phyloP scores from a whole-genome alignment of 768 basidiomycete species.

The Suillus alpinus region DNA sequence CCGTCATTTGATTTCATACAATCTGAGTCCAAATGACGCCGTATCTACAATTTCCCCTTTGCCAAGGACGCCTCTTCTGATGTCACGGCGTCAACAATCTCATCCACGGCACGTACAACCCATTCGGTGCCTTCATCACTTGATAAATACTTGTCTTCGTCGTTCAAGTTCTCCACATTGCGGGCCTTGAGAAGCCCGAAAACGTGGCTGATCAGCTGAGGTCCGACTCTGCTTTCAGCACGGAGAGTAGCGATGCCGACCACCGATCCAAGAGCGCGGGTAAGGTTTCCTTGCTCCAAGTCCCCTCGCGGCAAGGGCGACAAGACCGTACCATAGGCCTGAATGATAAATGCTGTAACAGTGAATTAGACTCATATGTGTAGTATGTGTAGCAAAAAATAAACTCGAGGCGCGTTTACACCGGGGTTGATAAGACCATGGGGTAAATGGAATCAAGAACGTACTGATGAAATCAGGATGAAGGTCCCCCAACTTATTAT shows the following conservation, averaged over 20 bases:
- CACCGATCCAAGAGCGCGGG: slow-evolving; percentile 79
- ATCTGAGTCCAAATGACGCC: slow-evolving; percentile 16
- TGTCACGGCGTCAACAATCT: slow-evolving; percentile 72
- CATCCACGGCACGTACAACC: slow-evolving; percentile 82
- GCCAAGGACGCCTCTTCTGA: slow-evolving; percentile 36
- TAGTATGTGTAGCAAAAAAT: slow-evolving; percentile 26
- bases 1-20: slow-evolving; percentile 29
- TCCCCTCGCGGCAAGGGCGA: slow-evolving; percentile 69
- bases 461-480: slow-evolving; percentile 93
- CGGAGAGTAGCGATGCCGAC: slow-evolving; percentile 84
- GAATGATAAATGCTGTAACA: slow-evolving; percentile 76
- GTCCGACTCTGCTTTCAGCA: slow-evolving; percentile 79
- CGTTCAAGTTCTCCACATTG: slow-evolving; percentile 50
- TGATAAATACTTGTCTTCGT: slow-evolving; percentile 77
- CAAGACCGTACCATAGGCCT: slow-evolving; percentile 77
- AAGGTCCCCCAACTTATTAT: slow-evolving; percentile 80
- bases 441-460: slow-evolving; percentile 39
- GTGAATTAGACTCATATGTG: slow-evolving; percentile 20
- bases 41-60: slow-evolving; percentile 61
- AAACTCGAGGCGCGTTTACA: slow-evolving; percentile 32
- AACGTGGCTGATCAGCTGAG: slow-evolving; percentile 85
- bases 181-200: slow-evolving; percentile 89
- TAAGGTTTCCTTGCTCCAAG: slow-evolving; percentile 77
- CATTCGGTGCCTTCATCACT: slow-evolving; percentile 87
- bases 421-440: slow-evolving; percentile 33